Percentiles rank a stretch among this genome's conserved stretches.
These are phyloP conservation scores for Yamadazyma laniorum DNA, from an alignment of 805 yeast species.

Conservation along the genomic window DNA sequence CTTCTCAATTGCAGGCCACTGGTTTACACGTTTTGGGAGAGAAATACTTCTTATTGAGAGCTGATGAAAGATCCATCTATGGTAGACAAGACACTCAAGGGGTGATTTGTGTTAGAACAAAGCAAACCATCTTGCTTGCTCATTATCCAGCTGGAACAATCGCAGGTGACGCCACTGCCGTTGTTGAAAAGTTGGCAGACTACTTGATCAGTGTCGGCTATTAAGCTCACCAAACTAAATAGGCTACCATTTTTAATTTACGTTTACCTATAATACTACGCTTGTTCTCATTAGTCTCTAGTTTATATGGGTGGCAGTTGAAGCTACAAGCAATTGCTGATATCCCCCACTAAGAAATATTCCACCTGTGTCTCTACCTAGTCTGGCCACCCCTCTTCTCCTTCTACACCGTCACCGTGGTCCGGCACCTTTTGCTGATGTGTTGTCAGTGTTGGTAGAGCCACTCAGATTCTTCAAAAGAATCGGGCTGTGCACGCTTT, in stretches of 20 bases:
- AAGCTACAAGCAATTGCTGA: no score
- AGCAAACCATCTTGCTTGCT: slow-evolving; percentile 88
- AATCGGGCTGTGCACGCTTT: no score
- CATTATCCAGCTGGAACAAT: slow-evolving; percentile 90
- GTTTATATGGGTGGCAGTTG: no score
- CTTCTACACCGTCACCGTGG: no score
- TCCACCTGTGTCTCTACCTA: no score
- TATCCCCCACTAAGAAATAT: no score
- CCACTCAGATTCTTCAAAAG: no score
- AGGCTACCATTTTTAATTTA: not conserved
- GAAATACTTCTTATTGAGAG: slow-evolving; percentile 84
- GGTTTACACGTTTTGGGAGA: slow-evolving; percentile 85
- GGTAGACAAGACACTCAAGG: slow-evolving; percentile 91
- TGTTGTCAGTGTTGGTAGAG: no score
- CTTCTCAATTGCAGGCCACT: slow-evolving; percentile 72
- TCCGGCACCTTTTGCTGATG: no score
- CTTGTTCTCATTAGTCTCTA: no score
- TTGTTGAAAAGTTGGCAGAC: slow-evolving; percentile 94
- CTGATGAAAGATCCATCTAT: slow-evolving; percentile 90
- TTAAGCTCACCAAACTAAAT: slow-evolving; percentile 43
- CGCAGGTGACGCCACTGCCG: slow-evolving; percentile 92
- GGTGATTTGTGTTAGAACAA: slow-evolving; percentile 85
- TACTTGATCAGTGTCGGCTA: slow-evolving; percentile 86
- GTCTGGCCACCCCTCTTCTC: no score
- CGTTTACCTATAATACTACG: slow-evolving; percentile 1